Conservation (phyloP, 225 moss, liverwort and hornwort genomes). For the Marchantia polymorpha region DNA sequence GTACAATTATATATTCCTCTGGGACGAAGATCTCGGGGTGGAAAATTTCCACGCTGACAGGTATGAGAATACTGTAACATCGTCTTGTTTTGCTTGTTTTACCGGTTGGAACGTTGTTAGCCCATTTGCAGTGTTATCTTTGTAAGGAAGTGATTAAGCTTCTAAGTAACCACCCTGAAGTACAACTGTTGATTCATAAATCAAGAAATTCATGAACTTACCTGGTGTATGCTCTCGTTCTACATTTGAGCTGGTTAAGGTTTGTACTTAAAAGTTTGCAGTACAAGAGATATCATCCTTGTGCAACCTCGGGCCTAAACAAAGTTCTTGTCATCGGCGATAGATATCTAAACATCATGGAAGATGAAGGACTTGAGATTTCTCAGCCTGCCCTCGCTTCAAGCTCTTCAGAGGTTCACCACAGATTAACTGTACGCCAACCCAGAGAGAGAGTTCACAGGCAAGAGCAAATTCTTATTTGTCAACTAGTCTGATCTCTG, state of each 20-base stretch:
- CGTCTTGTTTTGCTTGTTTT: background rate
- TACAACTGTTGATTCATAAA: too few species aligned
- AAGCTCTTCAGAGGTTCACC: slow-evolving; percentile 46
- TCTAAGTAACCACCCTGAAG: too few species aligned
- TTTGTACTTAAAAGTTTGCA: too few species aligned
- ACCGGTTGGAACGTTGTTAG: too few species aligned
- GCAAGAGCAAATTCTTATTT: slow-evolving; percentile 11
- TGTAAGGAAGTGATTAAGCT: too few species aligned
- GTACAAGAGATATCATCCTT: background rate
- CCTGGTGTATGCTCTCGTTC: too few species aligned
- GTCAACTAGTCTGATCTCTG: background rate
- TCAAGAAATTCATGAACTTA: too few species aligned
- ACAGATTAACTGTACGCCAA: slow-evolving; percentile 41
- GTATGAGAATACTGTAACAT: slow-evolving; percentile 15
- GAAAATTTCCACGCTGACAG: slow-evolving; percentile 51
- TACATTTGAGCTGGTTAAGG: too few species aligned
- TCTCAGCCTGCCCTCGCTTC: slow-evolving; percentile 55
- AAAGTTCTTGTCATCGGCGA: background rate
- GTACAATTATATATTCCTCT: slow-evolving; percentile 55
- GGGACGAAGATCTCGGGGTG: slow-evolving; percentile 69
- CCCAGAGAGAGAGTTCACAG: slow-evolving; percentile 42
- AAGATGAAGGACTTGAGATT: slow-evolving; percentile 63
- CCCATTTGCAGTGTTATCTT: too few species aligned
- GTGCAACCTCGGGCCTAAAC: background rate
- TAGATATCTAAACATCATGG: slow-evolving; percentile 56